Conservation (phyloP, 2,329 filamentous ascomycete species). For the Scedosporium minutisporum region DNA sequence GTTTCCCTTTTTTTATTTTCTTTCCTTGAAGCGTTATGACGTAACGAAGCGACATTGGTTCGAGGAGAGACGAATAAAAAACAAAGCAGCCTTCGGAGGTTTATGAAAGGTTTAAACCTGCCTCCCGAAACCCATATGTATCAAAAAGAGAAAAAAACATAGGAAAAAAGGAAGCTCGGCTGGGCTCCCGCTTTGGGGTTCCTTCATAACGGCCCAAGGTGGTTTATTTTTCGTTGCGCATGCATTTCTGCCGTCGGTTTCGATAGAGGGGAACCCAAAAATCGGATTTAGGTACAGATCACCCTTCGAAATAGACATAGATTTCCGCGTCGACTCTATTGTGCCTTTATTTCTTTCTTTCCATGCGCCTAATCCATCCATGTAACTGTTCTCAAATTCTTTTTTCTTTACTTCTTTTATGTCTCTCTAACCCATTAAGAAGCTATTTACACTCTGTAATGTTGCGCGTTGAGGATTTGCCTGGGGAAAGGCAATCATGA, state of each 20-base stretch:
- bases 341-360: not conserved
- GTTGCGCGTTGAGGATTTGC: slow-evolving; percentile 79
- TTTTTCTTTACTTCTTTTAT: not conserved
- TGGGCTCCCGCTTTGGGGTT: not conserved
- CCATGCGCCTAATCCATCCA: not conserved
- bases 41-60: not conserved
- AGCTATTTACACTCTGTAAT: slow-evolving; percentile 84
- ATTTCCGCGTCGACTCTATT: not conserved
- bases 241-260: not conserved
- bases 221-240: slow-evolving; percentile 7
- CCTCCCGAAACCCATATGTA: not conserved
- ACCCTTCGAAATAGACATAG: not conserved
- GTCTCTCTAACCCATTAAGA: slow-evolving; percentile 55
- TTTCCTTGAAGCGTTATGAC: not conserved
- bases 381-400: not conserved
- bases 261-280: not conserved
- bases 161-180: not conserved
- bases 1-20: not conserved
- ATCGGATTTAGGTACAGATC: not conserved
- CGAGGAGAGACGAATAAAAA: not conserved
- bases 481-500: slow-evolving; percentile 68
- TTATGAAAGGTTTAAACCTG: not conserved
- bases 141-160: slow-evolving; percentile 4
- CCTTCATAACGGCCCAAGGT: slow-evolving; percentile 3
- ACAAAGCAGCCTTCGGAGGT: not conserved